Evolutionary conservation across 1,139 yeast species (phyloP).

Genomic region (Spencermartinsiella ligniputridi): DNA sequence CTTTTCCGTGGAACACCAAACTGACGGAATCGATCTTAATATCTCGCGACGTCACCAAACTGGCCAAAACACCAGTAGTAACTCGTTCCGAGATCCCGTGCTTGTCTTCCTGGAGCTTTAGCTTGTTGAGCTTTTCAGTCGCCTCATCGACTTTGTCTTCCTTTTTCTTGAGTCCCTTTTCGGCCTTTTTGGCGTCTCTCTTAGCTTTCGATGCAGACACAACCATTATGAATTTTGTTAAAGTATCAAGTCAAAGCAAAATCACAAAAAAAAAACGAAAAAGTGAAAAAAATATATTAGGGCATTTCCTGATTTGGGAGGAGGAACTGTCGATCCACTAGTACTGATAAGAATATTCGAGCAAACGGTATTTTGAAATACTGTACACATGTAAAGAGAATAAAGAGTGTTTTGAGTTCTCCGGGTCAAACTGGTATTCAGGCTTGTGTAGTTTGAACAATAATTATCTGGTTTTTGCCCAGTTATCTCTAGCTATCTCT

Average conservation of each 20-base stretch:
- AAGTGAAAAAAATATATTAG: not conserved
- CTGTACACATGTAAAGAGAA: too few species aligned
- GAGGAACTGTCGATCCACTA: not conserved
- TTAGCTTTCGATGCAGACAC: slow-evolving; percentile 94
- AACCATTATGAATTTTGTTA: slow-evolving; percentile 21
- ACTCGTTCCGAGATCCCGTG: slow-evolving; percentile 96
- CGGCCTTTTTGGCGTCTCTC: slow-evolving; percentile 67
- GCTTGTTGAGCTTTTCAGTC: slow-evolving; percentile 73
- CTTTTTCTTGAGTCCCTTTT: slow-evolving; percentile 57
- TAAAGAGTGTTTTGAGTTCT: too few species aligned
- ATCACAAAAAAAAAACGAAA: slow-evolving; percentile 2
- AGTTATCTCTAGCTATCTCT: too few species aligned
- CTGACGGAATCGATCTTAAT: slow-evolving; percentile 86
- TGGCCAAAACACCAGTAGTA: slow-evolving; percentile 93
- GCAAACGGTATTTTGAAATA: too few species aligned
- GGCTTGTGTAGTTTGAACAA: too few species aligned
- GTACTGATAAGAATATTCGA: too few species aligned
- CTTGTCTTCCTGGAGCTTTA: slow-evolving; percentile 89
- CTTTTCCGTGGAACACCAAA: slow-evolving; percentile 95
- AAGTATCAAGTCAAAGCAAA: not conserved
- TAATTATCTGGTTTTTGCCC: too few species aligned
- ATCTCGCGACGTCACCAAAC: slow-evolving; percentile 89
- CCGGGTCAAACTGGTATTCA: too few species aligned
- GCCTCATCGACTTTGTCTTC: slow-evolving; percentile 47
- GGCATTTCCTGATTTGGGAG: not conserved